Percentiles rank a stretch among this genome's conserved stretches.
Conservation (phyloP, 352 stramenopile genomes). For the Elongisporangium anandrum region DNA sequence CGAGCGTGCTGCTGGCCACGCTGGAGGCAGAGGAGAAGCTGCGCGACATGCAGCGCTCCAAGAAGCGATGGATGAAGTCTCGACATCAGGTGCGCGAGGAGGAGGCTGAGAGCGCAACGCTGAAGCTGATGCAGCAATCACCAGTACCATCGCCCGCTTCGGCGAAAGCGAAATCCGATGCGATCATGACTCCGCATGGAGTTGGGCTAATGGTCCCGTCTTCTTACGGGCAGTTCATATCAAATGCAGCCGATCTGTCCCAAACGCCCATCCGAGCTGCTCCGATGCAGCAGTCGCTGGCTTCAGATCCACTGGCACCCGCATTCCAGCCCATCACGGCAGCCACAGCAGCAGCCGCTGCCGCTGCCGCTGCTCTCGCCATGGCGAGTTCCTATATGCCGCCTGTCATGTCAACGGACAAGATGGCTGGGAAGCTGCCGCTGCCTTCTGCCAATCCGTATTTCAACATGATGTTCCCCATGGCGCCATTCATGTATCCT, state of each 20-base stretch:
- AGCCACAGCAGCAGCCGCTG: constrained; percentile 5
- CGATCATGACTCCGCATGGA: not conserved
- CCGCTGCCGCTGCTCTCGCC: too few relatives aligned
- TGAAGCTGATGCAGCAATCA: constrained; percentile 15
- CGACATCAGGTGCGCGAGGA: constrained; percentile 53
- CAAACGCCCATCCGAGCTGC: not conserved
- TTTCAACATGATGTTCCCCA: constrained; percentile 37
- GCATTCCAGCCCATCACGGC: constrained; percentile 16
- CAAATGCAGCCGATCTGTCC: constrained; percentile 3
- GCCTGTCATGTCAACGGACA: constrained; percentile 5
- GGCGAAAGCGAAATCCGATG: too few relatives aligned
- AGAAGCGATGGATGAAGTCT: constrained; percentile 58
- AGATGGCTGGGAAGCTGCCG: constrained; percentile 26
- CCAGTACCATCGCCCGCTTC: not conserved
- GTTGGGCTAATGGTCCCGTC: not conserved
- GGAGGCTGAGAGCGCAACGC: constrained; percentile 49
- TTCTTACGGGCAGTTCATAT: constrained; percentile 3
- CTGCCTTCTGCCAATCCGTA: constrained; percentile 32
- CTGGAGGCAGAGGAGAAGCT: constrained; percentile 50
- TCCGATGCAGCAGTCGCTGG: constrained; percentile 6
- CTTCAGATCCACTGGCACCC: not conserved
- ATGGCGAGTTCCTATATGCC: not conserved
- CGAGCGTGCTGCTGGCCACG: constrained; percentile 39
- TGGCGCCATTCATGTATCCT: constrained; percentile 21
- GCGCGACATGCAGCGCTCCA: constrained; percentile 46